These are phyloP conservation scores for Aspergillus nanangensis DNA, from an alignment of 495 filamentous ascomycete genomes.

Conservation along the genomic window DNA sequence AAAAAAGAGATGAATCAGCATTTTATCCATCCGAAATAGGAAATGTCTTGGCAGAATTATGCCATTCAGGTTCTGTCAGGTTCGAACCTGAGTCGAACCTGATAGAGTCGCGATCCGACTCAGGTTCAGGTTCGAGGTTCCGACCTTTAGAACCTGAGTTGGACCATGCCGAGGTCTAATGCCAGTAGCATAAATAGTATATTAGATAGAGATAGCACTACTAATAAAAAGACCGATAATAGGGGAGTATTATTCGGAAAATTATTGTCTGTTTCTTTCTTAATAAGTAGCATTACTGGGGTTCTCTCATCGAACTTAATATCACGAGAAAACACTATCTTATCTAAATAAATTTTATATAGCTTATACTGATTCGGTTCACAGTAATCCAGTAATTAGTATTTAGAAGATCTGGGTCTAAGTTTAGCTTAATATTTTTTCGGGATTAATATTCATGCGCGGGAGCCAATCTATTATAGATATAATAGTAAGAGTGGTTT, in stretches of 20 bases:
- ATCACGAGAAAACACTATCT: background rate
- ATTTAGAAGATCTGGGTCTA: background rate
- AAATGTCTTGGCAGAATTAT: too few species aligned
- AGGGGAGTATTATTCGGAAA: background rate
- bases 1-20: too few species aligned
- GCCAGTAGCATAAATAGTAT: too few species aligned
- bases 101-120: too few species aligned
- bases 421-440: background rate
- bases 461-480: background rate
- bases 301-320: conserved; percentile 1
- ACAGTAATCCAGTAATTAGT: background rate
- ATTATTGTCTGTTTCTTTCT: background rate
- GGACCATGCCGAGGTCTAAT: too few species aligned
- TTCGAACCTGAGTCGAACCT: too few species aligned
- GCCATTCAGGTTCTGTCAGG: too few species aligned
- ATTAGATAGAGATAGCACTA: too few species aligned
- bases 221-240: background rate
- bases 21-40: too few species aligned
- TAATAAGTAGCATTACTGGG: background rate
- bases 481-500: background rate
- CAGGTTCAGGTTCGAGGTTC: too few species aligned
- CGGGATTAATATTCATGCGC: background rate
- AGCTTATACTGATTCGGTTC: conserved; percentile 1
- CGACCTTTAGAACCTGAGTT: too few species aligned
- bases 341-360: background rate